Conservation (phyloP, 306 rosid species). For the Casuarina equisetifolia region DNA sequence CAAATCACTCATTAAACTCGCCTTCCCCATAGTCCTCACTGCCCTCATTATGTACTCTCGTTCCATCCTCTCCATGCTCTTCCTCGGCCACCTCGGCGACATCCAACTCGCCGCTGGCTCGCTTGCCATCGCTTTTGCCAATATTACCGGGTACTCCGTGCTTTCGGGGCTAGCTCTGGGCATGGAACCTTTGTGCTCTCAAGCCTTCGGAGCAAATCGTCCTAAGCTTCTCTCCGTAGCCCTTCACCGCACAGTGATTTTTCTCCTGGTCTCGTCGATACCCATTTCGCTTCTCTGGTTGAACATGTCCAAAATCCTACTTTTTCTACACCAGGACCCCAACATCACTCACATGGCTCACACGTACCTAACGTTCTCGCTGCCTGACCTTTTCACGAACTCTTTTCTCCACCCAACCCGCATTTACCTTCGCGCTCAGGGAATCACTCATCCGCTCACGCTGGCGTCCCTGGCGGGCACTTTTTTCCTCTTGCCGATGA, state of each 20-base stretch:
- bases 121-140: constrained; percentile 85
- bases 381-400: constrained; percentile 83
- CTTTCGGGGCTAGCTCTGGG: constrained; percentile 81
- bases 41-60: constrained; percentile 83
- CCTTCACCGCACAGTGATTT: constrained; percentile 74
- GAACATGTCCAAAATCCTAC: constrained; percentile 54
- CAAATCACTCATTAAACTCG: constrained; percentile 52
- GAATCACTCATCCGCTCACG: constrained; percentile 68
- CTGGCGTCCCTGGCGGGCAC: constrained; percentile 73
- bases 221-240: constrained; percentile 70
- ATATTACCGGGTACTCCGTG: constrained; percentile 84
- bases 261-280: constrained; percentile 54
- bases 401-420: constrained; percentile 83
- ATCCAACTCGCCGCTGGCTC: constrained; percentile 73
- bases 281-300: constrained; percentile 83
- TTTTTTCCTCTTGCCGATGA: constrained; percentile 54
- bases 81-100: constrained; percentile 75
- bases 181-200: constrained; percentile 93
- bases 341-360: constrained; percentile 53
- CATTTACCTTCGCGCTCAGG: constrained; percentile 87
- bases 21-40: constrained; percentile 64
- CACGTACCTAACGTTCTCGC: constrained; percentile 52
- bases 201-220: constrained; percentile 87
- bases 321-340: constrained; percentile 46
- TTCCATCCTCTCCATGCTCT: constrained; percentile 77